These are phyloP conservation scores for Fusarium dlaminii DNA, from an alignment of 2,329 filamentous ascomycete genomes.

Conservation along the genomic window DNA sequence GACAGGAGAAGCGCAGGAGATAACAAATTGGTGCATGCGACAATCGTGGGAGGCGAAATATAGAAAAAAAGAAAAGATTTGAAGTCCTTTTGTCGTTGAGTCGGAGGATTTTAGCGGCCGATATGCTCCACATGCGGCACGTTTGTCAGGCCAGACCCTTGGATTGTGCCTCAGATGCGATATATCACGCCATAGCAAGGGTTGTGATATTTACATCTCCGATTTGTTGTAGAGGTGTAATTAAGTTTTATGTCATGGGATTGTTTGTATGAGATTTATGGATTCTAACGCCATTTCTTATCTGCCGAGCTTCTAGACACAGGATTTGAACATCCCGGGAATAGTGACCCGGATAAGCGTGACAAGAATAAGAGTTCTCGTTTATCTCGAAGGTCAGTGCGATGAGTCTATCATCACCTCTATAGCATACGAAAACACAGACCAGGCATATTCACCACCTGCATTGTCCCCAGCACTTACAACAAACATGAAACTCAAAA, in stretches of 20 bases:
- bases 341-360: neutral
- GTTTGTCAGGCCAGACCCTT: constrained; percentile 5
- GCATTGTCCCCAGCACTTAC: no score
- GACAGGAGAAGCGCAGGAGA: neutral
- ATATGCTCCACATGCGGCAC: constrained; percentile 19
- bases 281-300: neutral
- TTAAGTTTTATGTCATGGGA: neutral
- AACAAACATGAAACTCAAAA: neutral
- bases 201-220: neutral
- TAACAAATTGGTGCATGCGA: no score
- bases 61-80: neutral
- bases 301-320: neutral
- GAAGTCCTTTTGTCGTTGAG: neutral
- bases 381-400: no score
- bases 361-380: neutral
- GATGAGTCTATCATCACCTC: neutral
- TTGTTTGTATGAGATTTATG: neutral
- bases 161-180: constrained; percentile 27
- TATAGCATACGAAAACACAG: no score
- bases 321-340: neutral
- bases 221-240: neutral
- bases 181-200: constrained; percentile 35
- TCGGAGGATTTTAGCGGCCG: constrained; percentile 20
- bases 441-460: neutral
- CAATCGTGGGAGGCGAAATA: neutral